Conservation (phyloP, 1,284 basidiomycete species). For the Blastosporella zonata region DNA sequence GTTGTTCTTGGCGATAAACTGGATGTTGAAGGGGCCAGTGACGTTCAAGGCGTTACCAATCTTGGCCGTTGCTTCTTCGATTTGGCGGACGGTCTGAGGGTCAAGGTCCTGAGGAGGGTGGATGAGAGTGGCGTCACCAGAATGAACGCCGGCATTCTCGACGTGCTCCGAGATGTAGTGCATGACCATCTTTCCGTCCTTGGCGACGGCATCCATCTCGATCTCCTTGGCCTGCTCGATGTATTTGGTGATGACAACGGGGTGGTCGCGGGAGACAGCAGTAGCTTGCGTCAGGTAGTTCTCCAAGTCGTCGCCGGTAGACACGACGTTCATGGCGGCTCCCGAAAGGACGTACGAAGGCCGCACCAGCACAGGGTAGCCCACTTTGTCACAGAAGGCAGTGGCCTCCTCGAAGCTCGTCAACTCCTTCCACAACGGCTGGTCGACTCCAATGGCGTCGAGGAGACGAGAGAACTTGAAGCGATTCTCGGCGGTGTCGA, state of each 20-base stretch:
- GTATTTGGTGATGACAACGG: conserved; percentile 98
- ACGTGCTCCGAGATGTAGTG: conserved; percentile 99
- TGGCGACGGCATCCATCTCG: conserved; percentile 98
- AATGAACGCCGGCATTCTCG: conserved; percentile 98
- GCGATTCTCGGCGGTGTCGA: conserved; percentile 98
- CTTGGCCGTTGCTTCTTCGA: conserved; percentile 95
- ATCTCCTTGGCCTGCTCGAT: conserved; percentile 99
- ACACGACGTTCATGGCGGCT: conserved; percentile 99
- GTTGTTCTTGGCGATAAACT: conserved; percentile 99
- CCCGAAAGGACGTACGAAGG: conserved; percentile 98
- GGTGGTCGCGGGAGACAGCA: conserved; percentile 94
- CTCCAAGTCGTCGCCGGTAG: conserved; percentile 85
- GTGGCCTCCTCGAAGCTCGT: conserved; percentile 89
- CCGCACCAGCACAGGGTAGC: conserved; percentile 94
- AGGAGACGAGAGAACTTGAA: conserved; percentile 99
- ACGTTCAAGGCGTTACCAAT: conserved; percentile 98
- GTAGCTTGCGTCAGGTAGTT: conserved; percentile 96
- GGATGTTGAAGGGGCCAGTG: conserved; percentile 98
- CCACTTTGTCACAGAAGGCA: conserved; percentile 86
- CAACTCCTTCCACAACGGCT: conserved; percentile 96
- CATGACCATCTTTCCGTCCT: conserved; percentile 97
- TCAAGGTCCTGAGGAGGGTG: conserved; percentile 98
- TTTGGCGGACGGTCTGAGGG: conserved; percentile 92
- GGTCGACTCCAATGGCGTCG: conserved; percentile 97
- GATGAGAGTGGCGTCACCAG: conserved; percentile 96